Evolutionary conservation across 164 flowering plant genomes (phyloP).

Genomic region (Hamamelis virginiana): DNA sequence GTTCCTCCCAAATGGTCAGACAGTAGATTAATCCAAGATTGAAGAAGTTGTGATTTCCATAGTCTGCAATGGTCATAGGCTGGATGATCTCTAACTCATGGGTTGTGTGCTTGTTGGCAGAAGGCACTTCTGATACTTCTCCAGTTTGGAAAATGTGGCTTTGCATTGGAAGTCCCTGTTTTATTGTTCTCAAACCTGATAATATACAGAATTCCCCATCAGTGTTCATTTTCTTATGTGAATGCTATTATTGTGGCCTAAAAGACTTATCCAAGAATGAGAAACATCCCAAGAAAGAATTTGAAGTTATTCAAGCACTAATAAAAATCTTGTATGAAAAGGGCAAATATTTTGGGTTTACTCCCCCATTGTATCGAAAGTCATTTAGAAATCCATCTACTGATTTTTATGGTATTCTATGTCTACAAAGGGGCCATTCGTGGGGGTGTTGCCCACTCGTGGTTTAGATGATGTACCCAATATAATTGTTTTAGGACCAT

Average conservation of each 20-base stretch:
- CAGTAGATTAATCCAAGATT: not conserved
- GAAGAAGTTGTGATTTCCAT: not conserved
- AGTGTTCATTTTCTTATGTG: not conserved
- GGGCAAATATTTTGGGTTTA: not conserved
- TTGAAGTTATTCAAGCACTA: not conserved
- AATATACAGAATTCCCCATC: not conserved
- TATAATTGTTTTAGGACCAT: too few species aligned
- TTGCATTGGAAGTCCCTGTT: not conserved
- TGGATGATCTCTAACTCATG: not conserved
- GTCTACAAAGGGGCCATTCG: too few species aligned
- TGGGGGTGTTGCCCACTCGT: too few species aligned
- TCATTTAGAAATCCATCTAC: too few species aligned
- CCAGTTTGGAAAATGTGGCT: not conserved
- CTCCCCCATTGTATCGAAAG: too few species aligned
- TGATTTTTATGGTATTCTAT: too few species aligned
- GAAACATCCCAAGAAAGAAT: not conserved
- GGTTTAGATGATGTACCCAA: too few species aligned
- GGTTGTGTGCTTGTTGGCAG: not conserved
- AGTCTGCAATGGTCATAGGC: not conserved
- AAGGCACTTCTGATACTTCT: slow-evolving; percentile 1
- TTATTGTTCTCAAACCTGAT: not conserved
- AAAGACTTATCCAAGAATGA: not conserved
- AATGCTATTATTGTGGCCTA: not conserved
- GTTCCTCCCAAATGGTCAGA: not conserved
- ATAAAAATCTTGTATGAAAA: not conserved